Percentiles rank a stretch among this genome's conserved stretches.
Evolutionary conservation across 192 early-diverging fungal genomes (phyloP).

Genomic region (Podila minutissima): DNA sequence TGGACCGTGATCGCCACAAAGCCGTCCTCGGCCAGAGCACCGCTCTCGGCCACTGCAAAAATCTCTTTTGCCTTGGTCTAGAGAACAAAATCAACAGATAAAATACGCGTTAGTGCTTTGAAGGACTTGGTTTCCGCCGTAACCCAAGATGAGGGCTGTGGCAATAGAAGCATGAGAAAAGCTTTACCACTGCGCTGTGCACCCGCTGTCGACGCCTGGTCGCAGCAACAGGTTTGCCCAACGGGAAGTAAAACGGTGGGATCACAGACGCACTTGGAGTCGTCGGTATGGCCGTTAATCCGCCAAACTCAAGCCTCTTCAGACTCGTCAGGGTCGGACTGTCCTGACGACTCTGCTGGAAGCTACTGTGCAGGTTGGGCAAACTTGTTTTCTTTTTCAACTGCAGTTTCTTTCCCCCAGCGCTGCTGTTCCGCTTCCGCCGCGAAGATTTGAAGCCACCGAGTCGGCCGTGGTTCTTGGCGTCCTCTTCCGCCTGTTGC

Average conservation of each 20-base stretch:
- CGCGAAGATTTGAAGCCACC: slow-evolving; percentile 10
- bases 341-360: slow-evolving; percentile 12
- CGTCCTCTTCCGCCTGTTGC: neutral
- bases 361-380: slow-evolving; percentile 16
- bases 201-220: slow-evolving; percentile 25
- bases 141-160: no score
- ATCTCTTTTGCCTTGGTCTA: slow-evolving; percentile 40
- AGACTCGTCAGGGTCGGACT: neutral
- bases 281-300: neutral
- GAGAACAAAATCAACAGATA: neutral
- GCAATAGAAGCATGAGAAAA: neutral
- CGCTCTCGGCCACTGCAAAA: slow-evolving; percentile 29
- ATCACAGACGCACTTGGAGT: slow-evolving; percentile 20
- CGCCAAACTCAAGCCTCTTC: neutral
- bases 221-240: slow-evolving; percentile 33
- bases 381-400: slow-evolving; percentile 29
- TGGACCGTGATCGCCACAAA: slow-evolving; percentile 59
- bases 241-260: slow-evolving; percentile 43
- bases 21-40: slow-evolving; percentile 45
- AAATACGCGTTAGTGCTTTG: neutral
- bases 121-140: neutral
- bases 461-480: neutral
- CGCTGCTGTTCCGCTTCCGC: slow-evolving; percentile 27
- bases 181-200: slow-evolving; percentile 22
- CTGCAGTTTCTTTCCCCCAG: slow-evolving; percentile 32